Evolutionary conservation across 441 rosid species (phyloP).

Genomic region (Viola pubescens): DNA sequence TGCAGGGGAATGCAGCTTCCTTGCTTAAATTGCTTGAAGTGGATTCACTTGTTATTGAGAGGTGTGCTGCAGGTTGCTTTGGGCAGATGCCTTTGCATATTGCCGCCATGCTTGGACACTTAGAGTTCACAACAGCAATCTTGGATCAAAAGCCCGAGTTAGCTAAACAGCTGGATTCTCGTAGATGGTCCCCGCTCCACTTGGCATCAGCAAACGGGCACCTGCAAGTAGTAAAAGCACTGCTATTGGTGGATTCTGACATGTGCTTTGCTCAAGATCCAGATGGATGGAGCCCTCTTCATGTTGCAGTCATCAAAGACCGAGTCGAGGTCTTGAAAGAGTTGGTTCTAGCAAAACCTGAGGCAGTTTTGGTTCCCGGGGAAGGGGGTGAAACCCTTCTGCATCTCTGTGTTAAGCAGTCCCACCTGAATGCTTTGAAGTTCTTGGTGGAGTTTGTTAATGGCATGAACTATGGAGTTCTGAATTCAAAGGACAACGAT

Average conservation of each 20-base stretch:
- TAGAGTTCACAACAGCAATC: slow-evolving; percentile 12
- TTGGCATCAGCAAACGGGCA: slow-evolving; percentile 19
- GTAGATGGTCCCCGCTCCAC: slow-evolving; percentile 18
- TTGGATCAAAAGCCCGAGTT: neutral
- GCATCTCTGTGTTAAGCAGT: slow-evolving; percentile 20
- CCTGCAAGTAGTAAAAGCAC: neutral
- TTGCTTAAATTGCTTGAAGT: neutral
- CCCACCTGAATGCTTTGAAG: slow-evolving; percentile 16
- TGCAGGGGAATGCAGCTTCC: slow-evolving; percentile 12
- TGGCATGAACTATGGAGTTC: slow-evolving; percentile 10
- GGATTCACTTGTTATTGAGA: slow-evolving; percentile 1
- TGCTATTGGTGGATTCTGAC: neutral
- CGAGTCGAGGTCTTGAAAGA: slow-evolving; percentile 16
- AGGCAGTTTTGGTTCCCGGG: slow-evolving; percentile 14
- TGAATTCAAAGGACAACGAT: slow-evolving; percentile 18
- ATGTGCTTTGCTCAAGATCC: slow-evolving; percentile 13
- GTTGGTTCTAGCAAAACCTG: slow-evolving; percentile 19
- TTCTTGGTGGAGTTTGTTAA: slow-evolving; percentile 15
- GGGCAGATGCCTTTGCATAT: slow-evolving; percentile 5
- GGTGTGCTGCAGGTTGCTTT: neutral
- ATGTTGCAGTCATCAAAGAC: slow-evolving; percentile 26
- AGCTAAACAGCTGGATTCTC: neutral
- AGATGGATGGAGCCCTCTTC: slow-evolving; percentile 27
- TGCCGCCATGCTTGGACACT: slow-evolving; percentile 3
- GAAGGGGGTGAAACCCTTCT: slow-evolving; percentile 21